These are phyloP conservation scores for Suhomyces anneliseae DNA, from an alignment of 1,139 yeast species.

Conservation along the genomic window DNA sequence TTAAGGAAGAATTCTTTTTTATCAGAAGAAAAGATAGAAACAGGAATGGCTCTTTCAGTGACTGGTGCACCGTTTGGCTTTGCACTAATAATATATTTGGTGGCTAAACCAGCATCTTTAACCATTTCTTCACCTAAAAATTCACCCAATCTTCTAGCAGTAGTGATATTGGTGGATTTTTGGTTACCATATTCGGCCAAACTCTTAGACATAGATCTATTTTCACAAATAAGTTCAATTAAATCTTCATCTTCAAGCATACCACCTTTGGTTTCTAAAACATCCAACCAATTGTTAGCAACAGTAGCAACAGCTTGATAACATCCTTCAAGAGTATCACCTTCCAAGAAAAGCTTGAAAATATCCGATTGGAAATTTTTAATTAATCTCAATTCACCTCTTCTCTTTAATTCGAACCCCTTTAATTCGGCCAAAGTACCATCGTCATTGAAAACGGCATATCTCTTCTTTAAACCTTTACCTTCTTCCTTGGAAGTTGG, in stretches of 20 bases:
- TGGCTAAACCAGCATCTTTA: slow-evolving; percentile 93
- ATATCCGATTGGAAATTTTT: slow-evolving; percentile 95
- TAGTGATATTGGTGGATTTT: slow-evolving; percentile 93
- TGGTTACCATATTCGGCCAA: slow-evolving; percentile 86
- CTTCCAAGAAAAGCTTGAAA: slow-evolving; percentile 87
- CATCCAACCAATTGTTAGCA: slow-evolving; percentile 96
- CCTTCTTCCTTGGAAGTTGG: slow-evolving; percentile 99
- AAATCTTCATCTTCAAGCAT: slow-evolving; percentile 93
- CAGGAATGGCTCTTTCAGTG: slow-evolving; percentile 95
- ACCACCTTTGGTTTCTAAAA: slow-evolving; percentile 81
- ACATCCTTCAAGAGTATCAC: slow-evolving; percentile 73
- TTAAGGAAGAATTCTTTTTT: slow-evolving; percentile 66
- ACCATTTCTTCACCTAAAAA: slow-evolving; percentile 98
- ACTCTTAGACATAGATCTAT: slow-evolving; percentile 92
- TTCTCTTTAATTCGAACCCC: slow-evolving; percentile 94
- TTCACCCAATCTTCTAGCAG: slow-evolving; percentile 91
- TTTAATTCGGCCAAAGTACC: slow-evolving; percentile 93
- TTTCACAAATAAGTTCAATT: slow-evolving; percentile 92
- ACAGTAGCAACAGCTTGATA: slow-evolving; percentile 88
- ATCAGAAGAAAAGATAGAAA: slow-evolving; percentile 88
- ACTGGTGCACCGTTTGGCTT: slow-evolving; percentile 87
- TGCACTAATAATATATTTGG: slow-evolving; percentile 88
- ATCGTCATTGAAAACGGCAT: slow-evolving; percentile 95
- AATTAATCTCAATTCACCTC: slow-evolving; percentile 93
- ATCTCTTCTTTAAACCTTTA: slow-evolving; percentile 91